Base-by-base conservation (phyloP, 352 stramenopile species). In the Phytophthora pini region DNA sequence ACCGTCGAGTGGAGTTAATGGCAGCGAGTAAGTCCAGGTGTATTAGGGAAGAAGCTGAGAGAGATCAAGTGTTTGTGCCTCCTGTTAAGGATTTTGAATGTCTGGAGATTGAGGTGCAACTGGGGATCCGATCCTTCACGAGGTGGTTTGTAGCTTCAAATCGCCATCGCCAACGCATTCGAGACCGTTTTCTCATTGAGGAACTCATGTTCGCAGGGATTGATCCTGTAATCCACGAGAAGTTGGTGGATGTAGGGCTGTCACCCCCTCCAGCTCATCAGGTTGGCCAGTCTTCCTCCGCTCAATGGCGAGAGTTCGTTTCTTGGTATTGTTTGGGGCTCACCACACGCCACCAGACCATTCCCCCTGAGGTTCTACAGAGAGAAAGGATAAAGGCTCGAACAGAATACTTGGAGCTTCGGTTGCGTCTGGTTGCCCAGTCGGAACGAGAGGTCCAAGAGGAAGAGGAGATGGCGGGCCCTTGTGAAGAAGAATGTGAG, bases 181-280 rank as follows among this genome's bases (percentile, higher is more conserved):
- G 84, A 31, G 78, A 87, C 39, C 65, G 39, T 2, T 92, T 90
- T 58, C 53, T 93, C 5, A 48, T 31, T 0, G 84, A 93, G 44
- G 84, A 93, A 49, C 68, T 93, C 3, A 31, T 20, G 2, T 93
- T 79, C 60, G 84, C 80, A 41, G 82, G 68, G n/a, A 54, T 55
- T 13, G 79, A 90, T 41, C 50, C 66, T 12, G 31, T 68, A 22
- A 50, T 90, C 15, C 70, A 78, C 36, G 52, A 78, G 24, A 70
- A 83, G 11, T 48, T 89, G 38, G 70, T 56, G 6, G 56, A 70
- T 27, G 52, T 49, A 26, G 79, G 83, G 0, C 48, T 75, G 7
- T 39, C 56, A 27, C 62, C 79, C 29, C 77, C 76, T 0, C n/a
- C 61, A 12, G 20, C 20, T 17, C 50, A 77, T 13, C 59, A 61